Base-by-base conservation (phyloP, 192 early-diverging fungal genomes). In the Coemansia umbellata region DNA sequence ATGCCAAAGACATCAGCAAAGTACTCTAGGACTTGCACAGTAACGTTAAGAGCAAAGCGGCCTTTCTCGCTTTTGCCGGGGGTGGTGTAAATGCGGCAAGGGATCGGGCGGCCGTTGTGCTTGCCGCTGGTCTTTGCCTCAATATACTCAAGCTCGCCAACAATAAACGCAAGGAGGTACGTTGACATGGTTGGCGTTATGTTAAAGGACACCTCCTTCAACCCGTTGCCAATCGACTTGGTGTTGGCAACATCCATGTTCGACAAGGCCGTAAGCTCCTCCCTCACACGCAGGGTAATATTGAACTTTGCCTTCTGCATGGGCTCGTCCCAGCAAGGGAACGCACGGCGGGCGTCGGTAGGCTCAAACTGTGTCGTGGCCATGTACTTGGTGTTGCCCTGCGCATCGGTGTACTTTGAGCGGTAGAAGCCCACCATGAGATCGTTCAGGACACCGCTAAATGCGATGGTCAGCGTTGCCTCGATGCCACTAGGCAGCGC, bases 321-420 rank as follows among this genome's bases (percentile, higher is more conserved):
- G 28, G 96, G 96, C 80, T 97, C 96, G 74, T 99, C 95, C 85
- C 87, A 97, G 69, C 88, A 97, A n/a, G 96, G 96, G 71, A 98
- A 89, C 13, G 88, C 87, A 27, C 90, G 84, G 50, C 95, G 87
- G 23, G 88, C 88, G 63, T 94, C 87, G 17, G 91, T 93, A 8
- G 93, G 81, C 80, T 97, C 92, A 58, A 97, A 99, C 68, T 99
- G 95, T 6, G 96, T 97, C 7, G 88, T 89, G 8, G 89, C 93
- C 60, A 98, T 79, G 67, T 87, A 82, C 63, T 82, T 85, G 30
- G 60, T 47, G 21, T 69, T 57, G 44, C 78, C 88, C 41, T 86
- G 52, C 3, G 61, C 70, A 52, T 85, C 82, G 18, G 78, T 81
- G 75, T 89, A 96, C 23, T 79, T 78, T 45, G 84, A 85, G 37